These are phyloP conservation scores for California macrophylla DNA, from an alignment of 441 rosid species.

Conservation along the genomic window DNA sequence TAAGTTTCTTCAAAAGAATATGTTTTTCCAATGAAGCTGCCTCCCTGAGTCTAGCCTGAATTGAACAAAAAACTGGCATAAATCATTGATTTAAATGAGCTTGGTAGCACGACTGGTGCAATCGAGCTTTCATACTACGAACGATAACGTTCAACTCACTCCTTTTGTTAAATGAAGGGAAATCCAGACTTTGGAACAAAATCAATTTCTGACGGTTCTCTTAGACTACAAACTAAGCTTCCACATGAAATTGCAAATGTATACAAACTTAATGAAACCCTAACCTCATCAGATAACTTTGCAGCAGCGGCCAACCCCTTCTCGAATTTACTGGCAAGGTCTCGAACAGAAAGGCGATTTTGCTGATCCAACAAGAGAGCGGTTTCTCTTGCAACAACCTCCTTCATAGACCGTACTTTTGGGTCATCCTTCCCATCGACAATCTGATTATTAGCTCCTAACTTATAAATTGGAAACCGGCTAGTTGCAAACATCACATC, in stretches of 20 bases:
- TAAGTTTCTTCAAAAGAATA: constrained; percentile 90
- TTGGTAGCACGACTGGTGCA: not conserved
- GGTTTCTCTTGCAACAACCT: constrained; percentile 82
- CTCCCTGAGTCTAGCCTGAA: constrained; percentile 76
- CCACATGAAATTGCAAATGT: not conserved
- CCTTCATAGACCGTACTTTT: constrained; percentile 74
- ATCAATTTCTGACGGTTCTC: not conserved
- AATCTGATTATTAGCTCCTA: constrained; percentile 71
- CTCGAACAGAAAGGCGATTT: constrained; percentile 84
- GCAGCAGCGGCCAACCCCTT: constrained; percentile 90
- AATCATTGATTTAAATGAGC: not conserved
- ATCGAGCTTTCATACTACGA: not conserved
- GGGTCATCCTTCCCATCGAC: constrained; percentile 57
- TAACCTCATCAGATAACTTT: constrained; percentile 85
- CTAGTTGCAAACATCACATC: constrained; percentile 79
- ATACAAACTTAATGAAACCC: constrained; percentile 11
- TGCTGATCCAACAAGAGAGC: constrained; percentile 83
- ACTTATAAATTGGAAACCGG: constrained; percentile 70
- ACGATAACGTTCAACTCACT: not conserved
- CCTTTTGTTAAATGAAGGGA: not conserved
- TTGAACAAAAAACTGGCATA: not conserved
- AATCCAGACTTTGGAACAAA: not conserved
- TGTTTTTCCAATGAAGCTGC: constrained; percentile 92
- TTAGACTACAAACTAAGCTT: not conserved
- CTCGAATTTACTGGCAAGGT: constrained; percentile 91